These are phyloP conservation scores for Tillandsia leiboldiana DNA, from an alignment of 176 grass and related monocot genomes.

Conservation along the genomic window DNA sequence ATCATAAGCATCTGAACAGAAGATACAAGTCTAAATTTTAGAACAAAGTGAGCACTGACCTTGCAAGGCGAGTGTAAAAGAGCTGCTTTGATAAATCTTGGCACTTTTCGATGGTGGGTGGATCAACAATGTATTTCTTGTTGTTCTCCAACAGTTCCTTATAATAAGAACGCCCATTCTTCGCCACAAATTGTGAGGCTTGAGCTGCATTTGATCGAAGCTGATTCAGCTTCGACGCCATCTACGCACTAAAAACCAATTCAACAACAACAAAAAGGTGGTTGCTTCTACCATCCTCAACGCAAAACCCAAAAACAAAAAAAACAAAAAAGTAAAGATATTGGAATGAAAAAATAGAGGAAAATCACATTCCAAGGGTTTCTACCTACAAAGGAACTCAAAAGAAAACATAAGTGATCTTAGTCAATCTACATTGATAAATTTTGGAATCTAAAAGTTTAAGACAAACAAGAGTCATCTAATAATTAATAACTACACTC, in stretches of 20 bases:
- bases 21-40: not conserved
- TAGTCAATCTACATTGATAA: too few relatives aligned
- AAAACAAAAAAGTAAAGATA: too few relatives aligned
- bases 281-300: not conserved
- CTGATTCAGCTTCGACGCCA: constrained; percentile 76
- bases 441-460: too few relatives aligned
- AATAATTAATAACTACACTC: too few relatives aligned
- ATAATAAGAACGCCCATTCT: constrained; percentile 50
- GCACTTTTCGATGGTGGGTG: constrained; percentile 73
- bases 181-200: constrained; percentile 46
- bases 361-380: too few relatives aligned
- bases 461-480: too few relatives aligned
- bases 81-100: constrained; percentile 91
- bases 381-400: too few relatives aligned
- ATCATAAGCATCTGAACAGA: not conserved
- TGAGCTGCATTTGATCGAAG: constrained; percentile 51
- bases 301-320: too few relatives aligned
- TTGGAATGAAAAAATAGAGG: too few relatives aligned
- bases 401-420: too few relatives aligned
- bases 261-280: not conserved
- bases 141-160: constrained; percentile 90
- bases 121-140: constrained; percentile 68
- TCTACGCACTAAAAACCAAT: constrained; percentile 25
- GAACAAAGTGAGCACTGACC: constrained; percentile 29
- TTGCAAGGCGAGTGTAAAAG: constrained; percentile 87